phyloP scores from a whole-genome alignment of 257 asterid species.

The Echium plantagineum region DNA sequence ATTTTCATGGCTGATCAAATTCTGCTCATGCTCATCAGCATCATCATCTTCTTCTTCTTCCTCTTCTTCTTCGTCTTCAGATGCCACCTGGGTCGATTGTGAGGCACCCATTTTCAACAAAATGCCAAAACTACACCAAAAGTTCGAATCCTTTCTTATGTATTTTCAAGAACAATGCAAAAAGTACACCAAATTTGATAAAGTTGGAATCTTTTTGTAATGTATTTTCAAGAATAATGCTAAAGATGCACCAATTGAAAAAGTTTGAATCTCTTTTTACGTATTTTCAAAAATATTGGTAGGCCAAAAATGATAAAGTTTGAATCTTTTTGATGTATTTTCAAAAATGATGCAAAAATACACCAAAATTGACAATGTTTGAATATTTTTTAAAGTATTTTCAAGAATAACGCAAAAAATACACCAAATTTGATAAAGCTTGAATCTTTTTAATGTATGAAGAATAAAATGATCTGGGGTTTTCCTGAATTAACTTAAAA shows the following conservation, averaged over 20 bases:
- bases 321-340: no score
- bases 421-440: neutral
- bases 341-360: no score
- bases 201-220: no score
- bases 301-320: no score
- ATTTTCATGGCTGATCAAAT: slow-evolving; percentile 1
- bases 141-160: no score
- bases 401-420: no score
- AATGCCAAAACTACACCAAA: neutral
- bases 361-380: no score
- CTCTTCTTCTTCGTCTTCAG: slow-evolving; percentile 41
- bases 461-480: neutral
- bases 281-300: no score
- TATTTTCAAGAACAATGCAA: slow-evolving; percentile 17
- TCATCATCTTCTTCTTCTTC: slow-evolving; percentile 32
- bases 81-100: slow-evolving; percentile 50
- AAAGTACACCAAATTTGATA: neutral
- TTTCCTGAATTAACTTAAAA: neutral
- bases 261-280: no score
- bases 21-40: slow-evolving; percentile 20
- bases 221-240: no score
- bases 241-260: no score
- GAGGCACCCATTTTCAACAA: slow-evolving; percentile 57
- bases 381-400: no score
- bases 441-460: neutral